Percentiles rank a stretch among this genome's conserved stretches.
These are phyloP conservation scores for Verticillium zaregamsianum DNA, from an alignment of 2,329 filamentous ascomycete genomes.

Conservation along the genomic window DNA sequence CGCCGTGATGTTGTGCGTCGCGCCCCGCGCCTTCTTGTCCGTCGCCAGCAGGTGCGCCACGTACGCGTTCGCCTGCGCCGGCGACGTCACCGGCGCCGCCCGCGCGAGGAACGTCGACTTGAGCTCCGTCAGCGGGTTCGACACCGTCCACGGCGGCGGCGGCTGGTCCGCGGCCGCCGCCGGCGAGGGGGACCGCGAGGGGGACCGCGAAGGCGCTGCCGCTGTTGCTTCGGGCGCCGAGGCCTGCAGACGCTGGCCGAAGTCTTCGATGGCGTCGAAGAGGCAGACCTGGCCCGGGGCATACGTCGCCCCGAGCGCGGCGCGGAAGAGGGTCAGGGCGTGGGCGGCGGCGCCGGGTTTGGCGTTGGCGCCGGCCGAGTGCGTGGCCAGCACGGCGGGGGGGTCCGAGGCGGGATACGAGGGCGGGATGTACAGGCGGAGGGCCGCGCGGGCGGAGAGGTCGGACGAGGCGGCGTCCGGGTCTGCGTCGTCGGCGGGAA, in stretches of 20 bases:
- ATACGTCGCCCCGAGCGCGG: conserved; percentile 65
- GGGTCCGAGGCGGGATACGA: conserved; percentile 70
- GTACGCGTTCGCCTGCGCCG: conserved; percentile 65
- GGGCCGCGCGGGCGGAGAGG: conserved; percentile 42
- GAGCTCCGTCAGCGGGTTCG: conserved; percentile 70
- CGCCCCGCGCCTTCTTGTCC: conserved; percentile 79
- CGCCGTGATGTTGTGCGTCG: conserved; percentile 93
- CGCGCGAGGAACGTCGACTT: conserved; percentile 87
- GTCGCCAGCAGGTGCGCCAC: conserved; percentile 72
- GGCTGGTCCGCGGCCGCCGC: background rate
- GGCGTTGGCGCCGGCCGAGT: conserved; percentile 66
- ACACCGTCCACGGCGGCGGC: conserved; percentile 61
- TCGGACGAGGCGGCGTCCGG: background rate
- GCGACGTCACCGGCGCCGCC: conserved; percentile 63
- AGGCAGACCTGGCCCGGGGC: conserved; percentile 75
- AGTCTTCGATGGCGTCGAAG: conserved; percentile 84
- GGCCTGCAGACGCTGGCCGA: conserved; percentile 23
- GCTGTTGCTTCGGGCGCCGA: conserved; percentile 11
- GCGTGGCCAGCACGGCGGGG: conserved; percentile 71
- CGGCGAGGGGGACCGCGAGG: conserved; percentile 15
- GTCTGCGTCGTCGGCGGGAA: conserved; percentile 24
- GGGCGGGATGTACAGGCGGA: conserved; percentile 64
- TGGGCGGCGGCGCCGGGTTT: conserved; percentile 68
- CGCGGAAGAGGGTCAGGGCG: conserved; percentile 64
- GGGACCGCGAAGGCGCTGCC: conserved; percentile 3